Evolutionary conservation across 1,139 yeast species (phyloP).

Genomic region (Diutina siamensis): DNA sequence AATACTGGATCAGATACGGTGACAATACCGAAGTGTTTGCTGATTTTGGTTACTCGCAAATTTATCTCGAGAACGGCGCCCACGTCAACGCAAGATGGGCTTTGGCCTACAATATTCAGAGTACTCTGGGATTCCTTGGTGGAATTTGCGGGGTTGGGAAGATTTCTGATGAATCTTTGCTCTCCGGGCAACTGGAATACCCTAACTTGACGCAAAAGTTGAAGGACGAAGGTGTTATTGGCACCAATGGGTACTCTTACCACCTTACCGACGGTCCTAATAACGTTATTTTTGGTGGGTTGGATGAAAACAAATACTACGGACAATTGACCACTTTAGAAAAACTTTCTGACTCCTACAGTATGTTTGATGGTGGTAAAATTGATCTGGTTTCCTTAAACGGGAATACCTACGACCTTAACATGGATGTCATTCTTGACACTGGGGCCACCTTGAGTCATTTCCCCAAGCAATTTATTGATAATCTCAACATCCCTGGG

Average conservation of each 20-base stretch:
- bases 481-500: background rate
- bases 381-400: background rate
- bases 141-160: slow-evolving; percentile 9
- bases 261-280: background rate
- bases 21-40: slow-evolving; percentile 8
- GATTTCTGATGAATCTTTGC: background rate
- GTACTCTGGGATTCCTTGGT: background rate
- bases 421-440: background rate
- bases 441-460: background rate
- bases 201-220: background rate
- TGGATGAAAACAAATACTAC: background rate
- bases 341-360: too few species aligned
- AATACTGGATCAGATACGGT: slow-evolving; percentile 8
- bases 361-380: background rate
- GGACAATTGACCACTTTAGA: too few species aligned
- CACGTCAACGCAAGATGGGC: slow-evolving; percentile 9
- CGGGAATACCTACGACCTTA: background rate
- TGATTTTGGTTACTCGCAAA: slow-evolving; percentile 7
- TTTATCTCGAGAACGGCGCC: slow-evolving; percentile 5
- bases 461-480: background rate
- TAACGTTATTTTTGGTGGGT: background rate
- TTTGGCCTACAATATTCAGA: background rate
- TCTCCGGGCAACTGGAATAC: background rate
- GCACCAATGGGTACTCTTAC: background rate
- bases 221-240: background rate